Percentiles rank a stretch among this genome's conserved stretches.
Conservation (phyloP, 768 basidiomycete genomes). For the Xerocomellus chrysenteron region DNA sequence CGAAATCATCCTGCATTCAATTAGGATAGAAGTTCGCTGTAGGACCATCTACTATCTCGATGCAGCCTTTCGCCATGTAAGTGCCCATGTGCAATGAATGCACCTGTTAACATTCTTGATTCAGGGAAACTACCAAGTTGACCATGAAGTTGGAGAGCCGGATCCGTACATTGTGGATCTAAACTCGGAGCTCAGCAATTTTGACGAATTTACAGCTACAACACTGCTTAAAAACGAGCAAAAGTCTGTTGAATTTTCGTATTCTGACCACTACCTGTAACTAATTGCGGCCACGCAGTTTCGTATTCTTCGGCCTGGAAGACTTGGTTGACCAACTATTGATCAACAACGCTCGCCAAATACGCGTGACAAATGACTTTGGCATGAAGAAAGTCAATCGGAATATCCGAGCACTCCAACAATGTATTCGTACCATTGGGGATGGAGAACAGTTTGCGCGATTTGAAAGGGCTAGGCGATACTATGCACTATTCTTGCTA, state of each 20-base stretch:
- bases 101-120: constrained; percentile 10
- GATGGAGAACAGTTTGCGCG: constrained; percentile 59
- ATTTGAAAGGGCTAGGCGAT: constrained; percentile 74
- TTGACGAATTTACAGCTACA: constrained; percentile 65
- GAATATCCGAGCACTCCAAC: constrained; percentile 89
- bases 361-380: constrained; percentile 65
- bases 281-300: constrained; percentile 46
- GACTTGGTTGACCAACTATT: constrained; percentile 82
- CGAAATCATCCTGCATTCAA: constrained; percentile 80
- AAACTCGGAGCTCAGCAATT: constrained; percentile 73
- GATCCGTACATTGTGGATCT: constrained; percentile 87
- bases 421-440: constrained; percentile 78
- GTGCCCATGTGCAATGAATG: constrained; percentile 21
- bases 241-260: constrained; percentile 46
- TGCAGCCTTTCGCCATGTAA: constrained; percentile 72
- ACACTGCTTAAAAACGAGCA: constrained; percentile 65
- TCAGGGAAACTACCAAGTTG: constrained; percentile 83
- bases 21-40: constrained; percentile 86
- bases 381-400: constrained; percentile 87
- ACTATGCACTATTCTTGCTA: constrained; percentile 75
- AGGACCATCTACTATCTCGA: constrained; percentile 79
- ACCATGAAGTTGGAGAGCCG: constrained; percentile 85
- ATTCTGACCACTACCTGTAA: background rate
- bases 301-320: constrained; percentile 84
- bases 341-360: constrained; percentile 67